Conservation (phyloP, 768 basidiomycete genomes). For the Leucocoprinus leucothites region DNA sequence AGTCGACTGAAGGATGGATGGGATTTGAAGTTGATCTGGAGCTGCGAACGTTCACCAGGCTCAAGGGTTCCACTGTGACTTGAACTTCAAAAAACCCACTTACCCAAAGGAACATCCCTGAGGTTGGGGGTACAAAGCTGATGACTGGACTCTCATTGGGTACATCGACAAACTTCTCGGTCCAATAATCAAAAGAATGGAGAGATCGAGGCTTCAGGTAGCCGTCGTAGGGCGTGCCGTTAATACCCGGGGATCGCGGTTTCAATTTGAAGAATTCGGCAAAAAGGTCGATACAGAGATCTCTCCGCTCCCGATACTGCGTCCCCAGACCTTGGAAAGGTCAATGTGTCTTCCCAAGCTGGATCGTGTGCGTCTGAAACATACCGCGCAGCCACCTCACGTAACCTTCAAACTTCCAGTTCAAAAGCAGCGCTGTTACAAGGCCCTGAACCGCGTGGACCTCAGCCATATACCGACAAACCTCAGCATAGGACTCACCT, state of each 20-base stretch:
- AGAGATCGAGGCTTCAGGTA: slow-evolving; percentile 44
- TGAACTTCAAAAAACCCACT: slow-evolving; percentile 12
- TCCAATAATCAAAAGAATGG: slow-evolving; percentile 5
- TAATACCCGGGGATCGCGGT: slow-evolving; percentile 24
- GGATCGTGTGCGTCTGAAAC: background rate
- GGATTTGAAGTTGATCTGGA: slow-evolving; percentile 59
- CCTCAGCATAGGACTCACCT: slow-evolving; percentile 34
- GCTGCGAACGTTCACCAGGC: slow-evolving; percentile 28
- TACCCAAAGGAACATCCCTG: slow-evolving; percentile 86
- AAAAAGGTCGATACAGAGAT: slow-evolving; percentile 64
- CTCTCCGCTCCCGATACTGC: slow-evolving; percentile 57
- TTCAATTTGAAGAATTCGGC: slow-evolving; percentile 60
- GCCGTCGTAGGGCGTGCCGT: slow-evolving; percentile 35
- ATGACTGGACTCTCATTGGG: slow-evolving; percentile 39
- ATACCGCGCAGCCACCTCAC: slow-evolving; percentile 74
- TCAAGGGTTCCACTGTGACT: background rate
- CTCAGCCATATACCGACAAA: background rate
- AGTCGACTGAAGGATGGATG: slow-evolving; percentile 42
- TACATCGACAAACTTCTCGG: slow-evolving; percentile 15
- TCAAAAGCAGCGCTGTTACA: slow-evolving; percentile 54
- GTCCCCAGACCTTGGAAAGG: slow-evolving; percentile 40
- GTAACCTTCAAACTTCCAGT: slow-evolving; percentile 73
- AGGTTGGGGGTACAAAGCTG: slow-evolving; percentile 66
- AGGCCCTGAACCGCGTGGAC: slow-evolving; percentile 30
- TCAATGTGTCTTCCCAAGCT: background rate